Percentiles rank a stretch among this genome's conserved stretches.
These are phyloP conservation scores for Ilyonectria sp. DNA, from an alignment of 2,329 filamentous ascomycete species.

Conservation along the genomic window DNA sequence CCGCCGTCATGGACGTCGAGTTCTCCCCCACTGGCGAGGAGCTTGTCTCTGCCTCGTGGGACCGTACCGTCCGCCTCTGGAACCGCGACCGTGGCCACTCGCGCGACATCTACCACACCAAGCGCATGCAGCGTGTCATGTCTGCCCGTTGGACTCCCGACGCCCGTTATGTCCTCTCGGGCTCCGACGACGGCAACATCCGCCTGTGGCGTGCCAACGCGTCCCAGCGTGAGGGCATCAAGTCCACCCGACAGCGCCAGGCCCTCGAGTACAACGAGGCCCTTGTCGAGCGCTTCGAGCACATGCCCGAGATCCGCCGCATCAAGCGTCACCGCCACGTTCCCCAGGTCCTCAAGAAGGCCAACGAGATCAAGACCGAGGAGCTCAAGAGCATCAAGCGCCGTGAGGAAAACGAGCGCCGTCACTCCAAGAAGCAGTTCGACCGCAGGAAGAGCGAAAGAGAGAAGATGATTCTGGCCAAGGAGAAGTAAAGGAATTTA, in stretches of 20 bases:
- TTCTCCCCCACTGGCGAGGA: slow-evolving; percentile 96
- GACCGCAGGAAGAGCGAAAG: slow-evolving; percentile 82
- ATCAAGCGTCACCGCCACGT: slow-evolving; percentile 94
- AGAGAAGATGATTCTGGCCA: slow-evolving; percentile 91
- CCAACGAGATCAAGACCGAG: slow-evolving; percentile 91
- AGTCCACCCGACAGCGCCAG: slow-evolving; percentile 86
- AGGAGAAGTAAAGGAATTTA: slow-evolving; percentile 62
- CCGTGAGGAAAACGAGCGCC: slow-evolving; percentile 93
- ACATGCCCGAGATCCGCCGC: slow-evolving; percentile 96
- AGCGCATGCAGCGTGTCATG: slow-evolving; percentile 97
- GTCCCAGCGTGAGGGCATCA: slow-evolving; percentile 86
- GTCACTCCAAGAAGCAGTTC: slow-evolving; percentile 88
- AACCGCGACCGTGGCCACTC: slow-evolving; percentile 85
- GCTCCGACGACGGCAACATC: slow-evolving; percentile 92
- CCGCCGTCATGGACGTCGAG: slow-evolving; percentile 95
- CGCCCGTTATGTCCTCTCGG: slow-evolving; percentile 89
- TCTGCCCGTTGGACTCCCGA: slow-evolving; percentile 89
- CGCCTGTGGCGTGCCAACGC: slow-evolving; percentile 92
- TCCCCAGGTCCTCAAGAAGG: slow-evolving; percentile 96
- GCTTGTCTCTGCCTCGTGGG: slow-evolving; percentile 88
- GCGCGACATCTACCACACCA: slow-evolving; percentile 96
- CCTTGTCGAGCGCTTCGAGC: slow-evolving; percentile 85
- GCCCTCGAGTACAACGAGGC: slow-evolving; percentile 94
- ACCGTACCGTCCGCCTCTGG: slow-evolving; percentile 91
- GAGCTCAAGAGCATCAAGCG: slow-evolving; percentile 91